phyloP scores from a whole-genome alignment of 768 basidiomycete genomes.

The Pleurotus tuber-regium region DNA sequence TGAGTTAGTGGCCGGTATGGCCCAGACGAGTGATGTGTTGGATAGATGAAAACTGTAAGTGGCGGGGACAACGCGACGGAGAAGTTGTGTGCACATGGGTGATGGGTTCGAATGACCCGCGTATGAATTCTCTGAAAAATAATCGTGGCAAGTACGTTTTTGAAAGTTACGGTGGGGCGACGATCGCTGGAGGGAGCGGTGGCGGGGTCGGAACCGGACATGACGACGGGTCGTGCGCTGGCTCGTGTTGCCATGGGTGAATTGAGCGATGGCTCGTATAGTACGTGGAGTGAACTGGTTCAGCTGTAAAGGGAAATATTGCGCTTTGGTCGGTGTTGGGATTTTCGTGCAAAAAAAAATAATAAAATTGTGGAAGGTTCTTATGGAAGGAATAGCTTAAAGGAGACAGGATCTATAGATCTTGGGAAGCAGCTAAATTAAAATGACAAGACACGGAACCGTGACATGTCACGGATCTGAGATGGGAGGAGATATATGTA shows the following conservation, averaged over 20 bases:
- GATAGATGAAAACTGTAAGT: conserved; percentile 8
- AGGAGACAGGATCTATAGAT: neutral
- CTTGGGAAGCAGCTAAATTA: neutral
- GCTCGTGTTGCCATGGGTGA: conserved; percentile 5
- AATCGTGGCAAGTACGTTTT: no score
- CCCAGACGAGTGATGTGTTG: no score
- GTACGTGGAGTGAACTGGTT: neutral
- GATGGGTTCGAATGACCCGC: neutral
- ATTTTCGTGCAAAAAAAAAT: conserved; percentile 3
- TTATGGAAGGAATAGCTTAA: neutral
- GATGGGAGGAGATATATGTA: conserved; percentile 3
- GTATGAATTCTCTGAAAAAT: neutral
- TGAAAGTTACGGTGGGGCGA: no score
- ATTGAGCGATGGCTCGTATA: neutral
- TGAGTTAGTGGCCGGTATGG: no score
- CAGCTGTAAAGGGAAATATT: conserved; percentile 9
- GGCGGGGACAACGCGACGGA: neutral
- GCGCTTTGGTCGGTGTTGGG: conserved; percentile 7
- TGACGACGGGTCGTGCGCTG: neutral
- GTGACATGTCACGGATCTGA: neutral
- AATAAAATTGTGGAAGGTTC: neutral
- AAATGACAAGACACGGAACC: neutral
- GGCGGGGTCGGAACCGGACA: neutral
- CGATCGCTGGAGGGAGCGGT: neutral
- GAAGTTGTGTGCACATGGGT: neutral